These are phyloP conservation scores for Phytophthora palmivora DNA, from an alignment of 352 stramenopile species.

Conservation along the genomic window DNA sequence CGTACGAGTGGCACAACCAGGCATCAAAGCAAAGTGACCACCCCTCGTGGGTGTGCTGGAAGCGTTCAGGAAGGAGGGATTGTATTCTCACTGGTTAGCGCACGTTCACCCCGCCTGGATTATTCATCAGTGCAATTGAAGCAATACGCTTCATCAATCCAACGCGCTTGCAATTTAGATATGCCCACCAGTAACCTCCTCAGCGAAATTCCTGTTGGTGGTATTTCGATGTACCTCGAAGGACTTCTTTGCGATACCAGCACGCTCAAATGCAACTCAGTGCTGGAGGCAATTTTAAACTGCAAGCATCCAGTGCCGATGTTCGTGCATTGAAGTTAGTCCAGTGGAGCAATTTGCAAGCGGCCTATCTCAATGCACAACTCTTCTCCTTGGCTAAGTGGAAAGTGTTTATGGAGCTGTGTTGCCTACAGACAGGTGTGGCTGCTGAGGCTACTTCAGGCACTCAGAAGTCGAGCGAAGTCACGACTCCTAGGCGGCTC, in stretches of 20 bases:
- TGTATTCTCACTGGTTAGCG: slow-evolving; percentile 77
- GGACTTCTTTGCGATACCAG: slow-evolving; percentile 37
- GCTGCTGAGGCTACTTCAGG: slow-evolving; percentile 1
- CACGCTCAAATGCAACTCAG: slow-evolving; percentile 42
- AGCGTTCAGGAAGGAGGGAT: slow-evolving; percentile 62
- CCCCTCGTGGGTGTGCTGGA: slow-evolving; percentile 59
- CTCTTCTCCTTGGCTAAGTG: slow-evolving; percentile 58
- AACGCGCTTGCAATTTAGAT: slow-evolving; percentile 21
- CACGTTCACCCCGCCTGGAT: slow-evolving; percentile 69
- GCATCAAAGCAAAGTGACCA: slow-evolving; percentile 41
- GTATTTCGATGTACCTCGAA: slow-evolving; percentile 36
- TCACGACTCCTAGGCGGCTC: slow-evolving; percentile 13
- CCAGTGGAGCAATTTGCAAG: slow-evolving; percentile 67
- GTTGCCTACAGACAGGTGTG: slow-evolving; percentile 50
- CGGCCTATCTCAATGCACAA: slow-evolving; percentile 59
- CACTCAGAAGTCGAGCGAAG: slow-evolving; percentile 16
- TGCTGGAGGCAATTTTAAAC: slow-evolving; percentile 30
- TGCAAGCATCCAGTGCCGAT: slow-evolving; percentile 32
- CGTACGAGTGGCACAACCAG: slow-evolving; percentile 71
- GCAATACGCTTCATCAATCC: slow-evolving; percentile 28
- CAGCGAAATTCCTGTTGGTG: slow-evolving; percentile 20
- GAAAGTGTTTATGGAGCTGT: slow-evolving; percentile 82
- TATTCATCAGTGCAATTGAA: slow-evolving; percentile 47
- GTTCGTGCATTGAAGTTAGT: slow-evolving; percentile 43
- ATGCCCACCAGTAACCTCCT: slow-evolving; percentile 17